Conservation (phyloP, 495 filamentous ascomycete species). For the Penicillium argentinense region DNA sequence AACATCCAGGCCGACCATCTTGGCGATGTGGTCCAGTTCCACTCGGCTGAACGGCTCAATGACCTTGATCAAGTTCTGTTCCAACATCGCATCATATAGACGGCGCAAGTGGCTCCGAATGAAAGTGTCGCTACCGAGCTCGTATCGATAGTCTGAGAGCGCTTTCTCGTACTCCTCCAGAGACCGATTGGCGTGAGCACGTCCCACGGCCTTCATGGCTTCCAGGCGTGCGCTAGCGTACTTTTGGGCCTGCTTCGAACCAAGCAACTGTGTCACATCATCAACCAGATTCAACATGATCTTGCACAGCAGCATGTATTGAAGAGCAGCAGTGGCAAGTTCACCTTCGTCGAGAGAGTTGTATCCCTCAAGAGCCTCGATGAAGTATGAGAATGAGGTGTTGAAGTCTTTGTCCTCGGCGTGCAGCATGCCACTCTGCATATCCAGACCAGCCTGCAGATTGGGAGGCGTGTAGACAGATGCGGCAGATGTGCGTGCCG, state of each 20-base stretch:
- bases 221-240: conserved; percentile 93
- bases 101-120: conserved; percentile 92
- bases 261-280: conserved; percentile 90
- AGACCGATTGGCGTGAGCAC: conserved; percentile 89
- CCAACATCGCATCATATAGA: conserved; percentile 96
- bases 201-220: conserved; percentile 97
- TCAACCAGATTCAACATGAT: conserved; percentile 98
- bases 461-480: conserved; percentile 96
- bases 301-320: conserved; percentile 99
- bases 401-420: conserved; percentile 99
- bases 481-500: conserved; percentile 89
- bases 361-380: conserved; percentile 97
- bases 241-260: conserved; percentile 91
- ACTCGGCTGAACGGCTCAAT: conserved; percentile 98
- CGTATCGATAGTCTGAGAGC: conserved; percentile 81
- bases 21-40: conserved; percentile 93
- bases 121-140: conserved; percentile 89
- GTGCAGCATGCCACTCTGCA: conserved; percentile 98
- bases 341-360: conserved; percentile 83
- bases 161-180: conserved; percentile 96
- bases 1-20: conserved; percentile 94
- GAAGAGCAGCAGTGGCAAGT: conserved; percentile 85
- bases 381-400: conserved; percentile 97
- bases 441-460: conserved; percentile 92
- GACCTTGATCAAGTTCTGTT: conserved; percentile 98